These are phyloP conservation scores for Penicillium sp. DNA, from an alignment of 2,329 filamentous ascomycete species.

Conservation along the genomic window DNA sequence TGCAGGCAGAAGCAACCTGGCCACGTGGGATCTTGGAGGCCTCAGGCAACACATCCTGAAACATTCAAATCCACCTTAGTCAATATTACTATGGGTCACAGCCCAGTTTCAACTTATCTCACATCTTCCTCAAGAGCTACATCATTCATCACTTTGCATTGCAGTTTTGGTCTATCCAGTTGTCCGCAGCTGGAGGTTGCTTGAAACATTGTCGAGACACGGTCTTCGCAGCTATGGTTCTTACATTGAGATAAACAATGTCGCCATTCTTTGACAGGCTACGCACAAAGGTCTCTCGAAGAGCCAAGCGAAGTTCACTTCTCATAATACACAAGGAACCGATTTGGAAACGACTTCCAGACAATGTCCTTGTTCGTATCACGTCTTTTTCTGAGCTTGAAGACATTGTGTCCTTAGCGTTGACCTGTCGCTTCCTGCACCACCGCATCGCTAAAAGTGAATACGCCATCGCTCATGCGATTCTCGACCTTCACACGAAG, in stretches of 20 bases:
- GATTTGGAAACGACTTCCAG: slow-evolving; percentile 23
- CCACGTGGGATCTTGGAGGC: neutral
- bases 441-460: slow-evolving; percentile 20
- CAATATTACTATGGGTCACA: neutral
- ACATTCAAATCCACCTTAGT: neutral
- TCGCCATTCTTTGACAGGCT: slow-evolving; percentile 16
- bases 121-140: neutral
- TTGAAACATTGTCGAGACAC: neutral
- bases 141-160: neutral
- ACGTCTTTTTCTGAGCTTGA: slow-evolving; percentile 19
- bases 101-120: neutral
- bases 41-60: neutral
- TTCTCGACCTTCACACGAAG: slow-evolving; percentile 18
- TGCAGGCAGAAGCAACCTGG: neutral
- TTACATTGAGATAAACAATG: slow-evolving; percentile 4
- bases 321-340: slow-evolving; percentile 8
- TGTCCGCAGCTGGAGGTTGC: neutral
- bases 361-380: slow-evolving; percentile 17
- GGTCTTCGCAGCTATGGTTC: slow-evolving; percentile 5
- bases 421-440: slow-evolving; percentile 22
- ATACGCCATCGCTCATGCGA: slow-evolving; percentile 21
- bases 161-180: neutral
- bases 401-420: slow-evolving; percentile 20
- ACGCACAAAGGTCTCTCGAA: slow-evolving; percentile 13
- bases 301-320: slow-evolving; percentile 3